Evolutionary conservation across 257 asterid genomes (phyloP), one percentile per base, ranked within the genome.

Genomic region (Capsicum pubescens): DNA sequence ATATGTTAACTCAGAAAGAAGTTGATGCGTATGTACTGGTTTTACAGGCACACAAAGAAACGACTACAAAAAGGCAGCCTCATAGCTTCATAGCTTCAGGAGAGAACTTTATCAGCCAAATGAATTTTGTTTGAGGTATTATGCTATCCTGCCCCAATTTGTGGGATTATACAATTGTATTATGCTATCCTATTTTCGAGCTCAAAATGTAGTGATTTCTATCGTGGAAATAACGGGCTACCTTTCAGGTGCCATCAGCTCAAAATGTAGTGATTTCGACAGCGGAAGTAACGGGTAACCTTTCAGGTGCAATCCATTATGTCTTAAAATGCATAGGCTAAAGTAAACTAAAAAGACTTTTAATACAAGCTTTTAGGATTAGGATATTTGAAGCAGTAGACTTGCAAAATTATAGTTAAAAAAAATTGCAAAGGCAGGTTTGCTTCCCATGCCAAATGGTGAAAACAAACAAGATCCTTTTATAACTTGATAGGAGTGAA

Each of bases 391-490:
- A 66, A 66, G 42, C 46, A 6, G 72, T 66, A 66, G 72, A 32
- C 72, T 66, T 13, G 48, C 72, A 66, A 66, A 32, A 66, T 66
- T 66, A 66, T 66, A 66, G 72, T 66, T 66, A 66, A 32, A 66
- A 64, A 66, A 2, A 5, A 5, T 63, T 11, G n/a, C 71, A 64
- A 36, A 5, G 70, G 70, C 70, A 21, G 44, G 16, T 64, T 64
- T 64, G 70, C 42, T 63, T 63, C 70, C 21, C 16, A 63, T 63
- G 70, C 21, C 21, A 10, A 63, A 63, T 63, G 70, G 35, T 10
- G 70, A 36, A 63, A 63, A 63, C 70, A 63, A 5, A 63, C 69
- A 3, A 63, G 39, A 63, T 26, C 42, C 42, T 21, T 63, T 63
- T 63, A 63, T 35, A 21, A 63, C 42, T 63, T 63, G 70, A 63